phyloP scores from a whole-genome alignment of 148 eudicot genomes.

The Nepenthes gracilis region DNA sequence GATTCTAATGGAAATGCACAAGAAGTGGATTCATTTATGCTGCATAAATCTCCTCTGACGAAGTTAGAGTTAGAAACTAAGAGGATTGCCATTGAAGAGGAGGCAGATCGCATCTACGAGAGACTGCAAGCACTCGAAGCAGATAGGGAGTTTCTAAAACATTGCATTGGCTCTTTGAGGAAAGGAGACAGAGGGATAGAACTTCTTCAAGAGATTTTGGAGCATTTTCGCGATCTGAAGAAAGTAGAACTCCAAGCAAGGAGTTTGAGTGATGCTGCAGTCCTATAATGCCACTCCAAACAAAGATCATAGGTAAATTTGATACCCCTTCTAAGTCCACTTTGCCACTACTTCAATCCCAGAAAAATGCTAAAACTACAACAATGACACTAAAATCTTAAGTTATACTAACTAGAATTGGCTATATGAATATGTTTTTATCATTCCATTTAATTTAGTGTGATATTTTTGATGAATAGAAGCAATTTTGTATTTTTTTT shows the following conservation, averaged over 20 bases:
- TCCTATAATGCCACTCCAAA: neutral
- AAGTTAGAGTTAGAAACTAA: slow-evolving; percentile 49
- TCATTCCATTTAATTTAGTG: no score
- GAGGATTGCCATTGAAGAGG: slow-evolving; percentile 55
- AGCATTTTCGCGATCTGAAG: slow-evolving; percentile 68
- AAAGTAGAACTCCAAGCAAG: slow-evolving; percentile 43
- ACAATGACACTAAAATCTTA: no score
- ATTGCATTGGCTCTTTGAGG: slow-evolving; percentile 68
- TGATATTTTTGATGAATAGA: no score
- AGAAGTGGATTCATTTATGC: slow-evolving; percentile 1
- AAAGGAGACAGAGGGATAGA: slow-evolving; percentile 85
- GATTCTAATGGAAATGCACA: slow-evolving; percentile 19
- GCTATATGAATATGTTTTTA: no score
- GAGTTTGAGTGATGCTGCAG: slow-evolving; percentile 3
- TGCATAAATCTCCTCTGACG: slow-evolving; percentile 20
- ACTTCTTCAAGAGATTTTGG: slow-evolving; percentile 78
- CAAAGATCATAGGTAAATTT: no score
- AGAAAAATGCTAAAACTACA: no score
- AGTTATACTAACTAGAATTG: no score
- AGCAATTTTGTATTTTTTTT: no score
- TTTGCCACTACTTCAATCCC: no score
- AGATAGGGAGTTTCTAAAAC: slow-evolving; percentile 73
- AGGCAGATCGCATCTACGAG: slow-evolving; percentile 67
- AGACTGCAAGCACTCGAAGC: slow-evolving; percentile 84
- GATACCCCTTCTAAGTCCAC: no score